phyloP scores from a whole-genome alignment of 2,329 filamentous ascomycete species.

The Aspergillus piperis region DNA sequence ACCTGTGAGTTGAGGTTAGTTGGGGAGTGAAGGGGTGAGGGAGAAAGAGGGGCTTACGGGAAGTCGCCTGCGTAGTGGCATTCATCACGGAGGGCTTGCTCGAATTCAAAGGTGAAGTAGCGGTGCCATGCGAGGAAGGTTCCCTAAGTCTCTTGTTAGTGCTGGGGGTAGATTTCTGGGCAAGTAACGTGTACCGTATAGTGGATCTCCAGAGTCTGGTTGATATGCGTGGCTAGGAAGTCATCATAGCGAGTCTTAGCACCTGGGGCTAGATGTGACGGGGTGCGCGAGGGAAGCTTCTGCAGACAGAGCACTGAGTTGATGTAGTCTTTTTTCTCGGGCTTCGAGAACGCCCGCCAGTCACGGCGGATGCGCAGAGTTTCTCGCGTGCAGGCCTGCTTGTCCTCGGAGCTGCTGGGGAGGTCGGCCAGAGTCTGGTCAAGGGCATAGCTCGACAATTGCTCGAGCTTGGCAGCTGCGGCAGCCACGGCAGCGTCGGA shows the following conservation, averaged over 20 bases:
- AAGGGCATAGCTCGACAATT: constrained; percentile 19
- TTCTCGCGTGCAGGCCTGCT: constrained; percentile 10
- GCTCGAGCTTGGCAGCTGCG: constrained; percentile 19
- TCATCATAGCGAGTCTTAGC: constrained; percentile 50
- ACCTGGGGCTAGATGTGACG: not conserved
- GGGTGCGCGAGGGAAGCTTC: not conserved
- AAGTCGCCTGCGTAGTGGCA: constrained; percentile 43
- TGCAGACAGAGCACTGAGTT: not conserved
- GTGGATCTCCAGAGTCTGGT: constrained; percentile 50
- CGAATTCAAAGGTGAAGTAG: constrained; percentile 34
- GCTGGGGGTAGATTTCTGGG: no score
- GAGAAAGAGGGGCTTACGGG: constrained; percentile 19
- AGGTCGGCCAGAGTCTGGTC: constrained; percentile 13
- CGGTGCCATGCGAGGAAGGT: constrained; percentile 39
- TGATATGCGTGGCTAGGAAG: constrained; percentile 53
- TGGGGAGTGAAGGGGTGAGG: constrained; percentile 3
- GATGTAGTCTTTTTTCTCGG: constrained; percentile 30
- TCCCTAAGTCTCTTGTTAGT: not conserved
- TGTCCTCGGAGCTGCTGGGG: not conserved
- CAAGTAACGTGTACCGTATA: constrained; percentile 23
- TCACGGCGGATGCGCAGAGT: constrained; percentile 28
- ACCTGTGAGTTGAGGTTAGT: constrained; percentile 32
- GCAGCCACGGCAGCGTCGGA: constrained; percentile 14
- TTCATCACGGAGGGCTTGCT: constrained; percentile 34
- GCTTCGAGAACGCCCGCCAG: constrained; percentile 34